Percentiles rank a stretch among this genome's conserved stretches.
Evolutionary conservation across 139 green algal species (phyloP).

Genomic region (Tetradesmus lagerheimii): DNA sequence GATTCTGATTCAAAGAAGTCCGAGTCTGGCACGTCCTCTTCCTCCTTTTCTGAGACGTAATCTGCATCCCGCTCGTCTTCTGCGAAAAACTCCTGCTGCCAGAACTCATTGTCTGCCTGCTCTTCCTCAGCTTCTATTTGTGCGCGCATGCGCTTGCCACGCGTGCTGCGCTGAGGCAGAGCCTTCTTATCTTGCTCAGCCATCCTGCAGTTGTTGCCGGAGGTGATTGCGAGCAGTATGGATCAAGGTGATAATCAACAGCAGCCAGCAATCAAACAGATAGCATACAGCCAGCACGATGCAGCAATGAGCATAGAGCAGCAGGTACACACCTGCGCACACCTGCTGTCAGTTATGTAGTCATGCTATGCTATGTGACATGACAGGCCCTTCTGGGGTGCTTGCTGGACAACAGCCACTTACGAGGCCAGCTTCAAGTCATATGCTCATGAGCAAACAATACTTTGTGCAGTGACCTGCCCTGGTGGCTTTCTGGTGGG

Average conservation of each 20-base stretch:
- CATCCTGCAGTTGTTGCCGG: background rate
- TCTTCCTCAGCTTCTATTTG: slow-evolving; percentile 53
- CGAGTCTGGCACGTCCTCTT: slow-evolving; percentile 79
- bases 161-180: slow-evolving; percentile 50
- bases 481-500: background rate
- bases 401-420: background rate
- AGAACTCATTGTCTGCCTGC: slow-evolving; percentile 86
- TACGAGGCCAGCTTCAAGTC: no score
- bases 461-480: background rate
- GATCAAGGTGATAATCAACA: background rate
- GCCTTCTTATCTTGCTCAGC: background rate
- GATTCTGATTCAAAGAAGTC: slow-evolving; percentile 83
- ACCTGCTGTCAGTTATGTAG: background rate
- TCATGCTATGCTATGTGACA: background rate
- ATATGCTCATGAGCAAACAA: no score
- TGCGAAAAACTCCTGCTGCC: slow-evolving; percentile 87
- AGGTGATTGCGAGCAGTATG: background rate
- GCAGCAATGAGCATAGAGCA: no score
- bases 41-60: slow-evolving; percentile 75
- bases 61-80: slow-evolving; percentile 76
- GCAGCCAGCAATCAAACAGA: no score
- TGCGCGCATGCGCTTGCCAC: slow-evolving; percentile 58
- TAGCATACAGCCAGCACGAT: no score
- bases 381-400: background rate
- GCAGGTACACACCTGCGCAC: no score